Base-by-base conservation (phyloP, 768 basidiomycete species). In the Lactarius akahatsu region DNA sequence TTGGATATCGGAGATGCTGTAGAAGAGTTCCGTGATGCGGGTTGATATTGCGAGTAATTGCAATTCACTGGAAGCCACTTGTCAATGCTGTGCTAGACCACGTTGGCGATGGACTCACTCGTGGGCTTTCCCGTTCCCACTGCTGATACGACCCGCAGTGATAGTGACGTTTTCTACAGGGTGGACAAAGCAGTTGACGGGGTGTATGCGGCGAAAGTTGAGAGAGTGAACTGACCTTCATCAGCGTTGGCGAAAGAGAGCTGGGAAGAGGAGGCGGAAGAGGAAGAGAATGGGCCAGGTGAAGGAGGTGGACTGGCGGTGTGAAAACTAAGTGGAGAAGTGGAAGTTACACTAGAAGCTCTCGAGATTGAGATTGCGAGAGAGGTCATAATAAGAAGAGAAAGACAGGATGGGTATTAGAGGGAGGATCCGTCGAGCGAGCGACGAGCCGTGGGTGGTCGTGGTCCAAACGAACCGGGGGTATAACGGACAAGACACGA, bases 1-100 rank as follows among this genome's bases (percentile, higher is more conserved):
- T 77, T 94, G 91, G 38, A 94, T 91, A 76, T 94, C 92, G 20
- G 91, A 93, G 66, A 94, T 88, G 70, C 85, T 85, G 74, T 92
- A 94, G 5, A 90, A 91, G 54, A 94, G 82, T 74, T 94, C 92
- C 15, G 92, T 94, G 72, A 94, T 91, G 73, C 89, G 90, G 0
- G 91, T 90, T 38, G 91, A 92, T 72, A 92, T 80, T 45, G 91
- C 90, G 47, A 94, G 78, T 56, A 92, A 74, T 62, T 85, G 89
- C 54, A 94, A 80, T 74, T 93, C 89, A 63, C 90, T 93, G 77
- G 18, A 57, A 43, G 34, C 34, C 10, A 20, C 40, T n/a, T 20
- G 15, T 34, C 0, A 30, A 32, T 55, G 11, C 5, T 16, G 50
- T 28, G 36, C 41, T 16, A 32, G 61, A 28, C 28, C 26, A 61